Conservation (phyloP, 1,284 basidiomycete species). For the Ustilago hordei region DNA sequence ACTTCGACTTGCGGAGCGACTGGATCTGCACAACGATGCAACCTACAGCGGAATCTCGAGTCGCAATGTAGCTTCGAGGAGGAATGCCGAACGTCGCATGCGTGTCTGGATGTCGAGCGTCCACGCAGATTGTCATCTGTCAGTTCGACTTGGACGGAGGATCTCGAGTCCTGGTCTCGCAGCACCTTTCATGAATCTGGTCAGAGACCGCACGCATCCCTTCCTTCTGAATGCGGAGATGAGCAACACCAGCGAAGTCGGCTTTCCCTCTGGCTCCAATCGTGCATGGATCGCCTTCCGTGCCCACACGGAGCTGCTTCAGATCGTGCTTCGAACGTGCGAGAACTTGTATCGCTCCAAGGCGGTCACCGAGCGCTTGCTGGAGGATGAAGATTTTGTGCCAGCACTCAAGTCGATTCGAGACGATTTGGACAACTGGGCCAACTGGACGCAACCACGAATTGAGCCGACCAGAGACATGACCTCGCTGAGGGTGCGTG, state of each 20-base stretch:
- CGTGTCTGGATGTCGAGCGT: conserved; percentile 59
- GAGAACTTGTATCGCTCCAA: conserved; percentile 53
- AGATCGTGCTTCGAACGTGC: conserved; percentile 54
- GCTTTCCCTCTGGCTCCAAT: conserved; percentile 40
- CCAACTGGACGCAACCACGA: conserved; percentile 50
- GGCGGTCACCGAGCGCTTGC: conserved; percentile 44
- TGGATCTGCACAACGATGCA: conserved; percentile 54
- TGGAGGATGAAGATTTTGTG: conserved; percentile 54
- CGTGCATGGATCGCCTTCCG: conserved; percentile 54
- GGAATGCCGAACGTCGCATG: conserved; percentile 53
- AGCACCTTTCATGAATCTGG: conserved; percentile 52
- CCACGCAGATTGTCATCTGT: conserved; percentile 56
- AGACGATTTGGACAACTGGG: conserved; percentile 54
- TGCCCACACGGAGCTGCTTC: conserved; percentile 46
- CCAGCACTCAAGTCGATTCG: conserved; percentile 51
- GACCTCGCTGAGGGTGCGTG: conserved; percentile 47
- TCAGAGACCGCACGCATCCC: conserved; percentile 51
- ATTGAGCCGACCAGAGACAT: conserved; percentile 53
- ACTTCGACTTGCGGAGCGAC: conserved; percentile 50
- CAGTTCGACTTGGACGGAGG: conserved; percentile 51
- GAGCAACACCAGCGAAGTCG: conserved; percentile 38
- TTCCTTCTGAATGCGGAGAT: conserved; percentile 43
- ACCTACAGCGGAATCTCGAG: conserved; percentile 53
- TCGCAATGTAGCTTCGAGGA: conserved; percentile 32
- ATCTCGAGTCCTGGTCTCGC: conserved; percentile 54